These are phyloP conservation scores for Phytopythium oedochilum DNA, from an alignment of 352 stramenopile genomes.

Conservation along the genomic window DNA sequence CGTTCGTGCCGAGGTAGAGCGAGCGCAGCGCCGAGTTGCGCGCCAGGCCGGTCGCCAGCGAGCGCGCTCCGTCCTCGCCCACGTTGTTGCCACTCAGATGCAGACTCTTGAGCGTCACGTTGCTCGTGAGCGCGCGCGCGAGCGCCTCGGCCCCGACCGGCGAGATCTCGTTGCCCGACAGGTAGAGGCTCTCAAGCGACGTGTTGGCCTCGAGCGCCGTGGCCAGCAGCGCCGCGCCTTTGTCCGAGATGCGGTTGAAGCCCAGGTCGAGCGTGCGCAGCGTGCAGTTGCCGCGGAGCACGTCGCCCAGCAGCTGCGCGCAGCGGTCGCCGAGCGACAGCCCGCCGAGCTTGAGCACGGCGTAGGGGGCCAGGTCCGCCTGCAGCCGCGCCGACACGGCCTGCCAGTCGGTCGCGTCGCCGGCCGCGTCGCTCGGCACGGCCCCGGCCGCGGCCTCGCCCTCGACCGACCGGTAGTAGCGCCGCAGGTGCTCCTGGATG, in stretches of 20 bases:
- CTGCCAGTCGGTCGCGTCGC: conserved; percentile 18
- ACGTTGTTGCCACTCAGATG: conserved; percentile 85
- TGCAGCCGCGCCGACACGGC: conserved; percentile 43
- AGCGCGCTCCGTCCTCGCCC: conserved; percentile 55
- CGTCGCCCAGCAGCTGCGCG: conserved; percentile 49
- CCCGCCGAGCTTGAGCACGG: conserved; percentile 70
- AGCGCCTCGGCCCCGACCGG: conserved; percentile 39
- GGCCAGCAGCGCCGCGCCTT: conserved; percentile 50
- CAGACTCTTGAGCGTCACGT: conserved; percentile 54
- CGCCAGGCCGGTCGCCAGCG: conserved; percentile 47
- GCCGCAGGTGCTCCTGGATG: conserved; percentile 51
- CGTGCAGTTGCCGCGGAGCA: conserved; percentile 33
- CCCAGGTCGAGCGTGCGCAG: conserved; percentile 68
- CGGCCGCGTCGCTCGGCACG: not conserved
- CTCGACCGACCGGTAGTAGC: conserved; percentile 30
- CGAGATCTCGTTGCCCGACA: conserved; percentile 83
- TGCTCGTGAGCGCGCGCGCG: conserved; percentile 41
- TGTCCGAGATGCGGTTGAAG: conserved; percentile 79
- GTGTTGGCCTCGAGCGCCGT: conserved; percentile 50
- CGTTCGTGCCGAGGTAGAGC: conserved; percentile 80
- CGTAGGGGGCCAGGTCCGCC: conserved; percentile 50
- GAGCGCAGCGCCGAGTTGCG: conserved; percentile 44
- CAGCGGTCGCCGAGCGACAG: conserved; percentile 71
- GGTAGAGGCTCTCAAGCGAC: conserved; percentile 67
- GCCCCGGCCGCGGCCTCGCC: conserved; percentile 22